These are phyloP conservation scores for Ophiostoma australiae DNA, from an alignment of 2,329 filamentous ascomycete species.

Conservation along the genomic window DNA sequence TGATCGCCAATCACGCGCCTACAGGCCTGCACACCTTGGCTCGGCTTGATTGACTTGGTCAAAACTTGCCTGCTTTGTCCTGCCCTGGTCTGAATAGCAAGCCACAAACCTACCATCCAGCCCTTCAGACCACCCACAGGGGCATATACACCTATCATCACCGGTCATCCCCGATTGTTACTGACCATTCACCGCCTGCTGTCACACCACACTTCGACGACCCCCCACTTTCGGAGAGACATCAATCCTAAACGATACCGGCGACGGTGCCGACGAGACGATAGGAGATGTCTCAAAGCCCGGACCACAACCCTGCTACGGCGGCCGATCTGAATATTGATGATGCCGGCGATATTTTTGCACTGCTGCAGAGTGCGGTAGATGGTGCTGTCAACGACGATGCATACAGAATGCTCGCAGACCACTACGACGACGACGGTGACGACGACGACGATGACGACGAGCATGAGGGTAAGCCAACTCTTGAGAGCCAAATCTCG, in stretches of 20 bases:
- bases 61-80: neutral
- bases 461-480: slow-evolving; percentile 5
- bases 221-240: slow-evolving; percentile 3
- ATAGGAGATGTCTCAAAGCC: neutral
- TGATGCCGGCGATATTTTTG: neutral
- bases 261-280: slow-evolving; percentile 8
- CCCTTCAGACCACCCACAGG: no score
- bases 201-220: slow-evolving; percentile 4
- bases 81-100: neutral
- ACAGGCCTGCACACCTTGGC: neutral
- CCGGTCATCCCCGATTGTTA: no score
- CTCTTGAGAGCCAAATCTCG: neutral
- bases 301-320: slow-evolving; percentile 23
- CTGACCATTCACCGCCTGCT: neutral
- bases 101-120: neutral
- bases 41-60: neutral
- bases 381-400: neutral
- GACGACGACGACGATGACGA: slow-evolving; percentile 22
- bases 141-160: no score
- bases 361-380: slow-evolving; percentile 3
- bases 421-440: neutral
- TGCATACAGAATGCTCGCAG: slow-evolving; percentile 6
- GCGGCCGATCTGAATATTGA: slow-evolving; percentile 19
- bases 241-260: neutral
- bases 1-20: neutral